A percentile compares a stretch with the other conserved stretches of the same genome.
These are phyloP conservation scores for Halenospora varia DNA, from an alignment of 495 filamentous ascomycete species.

Conservation along the genomic window DNA sequence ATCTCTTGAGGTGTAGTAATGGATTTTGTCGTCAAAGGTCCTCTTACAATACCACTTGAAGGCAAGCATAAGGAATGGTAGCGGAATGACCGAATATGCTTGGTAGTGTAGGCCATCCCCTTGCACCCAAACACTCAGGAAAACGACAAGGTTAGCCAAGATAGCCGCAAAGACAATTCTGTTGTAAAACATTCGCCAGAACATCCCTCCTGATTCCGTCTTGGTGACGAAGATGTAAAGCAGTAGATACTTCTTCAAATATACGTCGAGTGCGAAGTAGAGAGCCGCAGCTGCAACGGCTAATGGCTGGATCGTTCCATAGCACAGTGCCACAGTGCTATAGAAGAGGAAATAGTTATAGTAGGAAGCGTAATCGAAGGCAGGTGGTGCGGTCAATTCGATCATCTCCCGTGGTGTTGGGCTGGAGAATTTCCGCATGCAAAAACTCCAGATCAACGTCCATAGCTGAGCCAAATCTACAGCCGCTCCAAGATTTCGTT, in stretches of 20 bases:
- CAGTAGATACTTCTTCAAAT: constrained; percentile 91
- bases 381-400: constrained; percentile 85
- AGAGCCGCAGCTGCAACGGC: constrained; percentile 85
- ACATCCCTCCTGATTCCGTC: constrained; percentile 90
- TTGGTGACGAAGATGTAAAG: constrained; percentile 96
- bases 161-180: constrained; percentile 81
- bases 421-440: constrained; percentile 73
- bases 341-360: constrained; percentile 98
- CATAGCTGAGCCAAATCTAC: constrained; percentile 85
- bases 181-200: constrained; percentile 89
- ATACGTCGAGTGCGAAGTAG: constrained; percentile 84
- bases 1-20: constrained; percentile 63
- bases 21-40: constrained; percentile 70
- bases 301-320: constrained; percentile 81
- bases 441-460: constrained; percentile 73
- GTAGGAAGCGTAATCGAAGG: constrained; percentile 94
- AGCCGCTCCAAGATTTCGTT: constrained; percentile 87
- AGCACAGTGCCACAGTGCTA: constrained; percentile 82
- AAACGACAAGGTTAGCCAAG: constrained; percentile 74
- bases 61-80: constrained; percentile 72
- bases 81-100: constrained; percentile 64
- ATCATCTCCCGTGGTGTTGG: constrained; percentile 93
- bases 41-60: constrained; percentile 85
- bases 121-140: constrained; percentile 62
- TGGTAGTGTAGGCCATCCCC: constrained; percentile 48